These are phyloP conservation scores for Didymella exigua DNA, from an alignment of 2,329 filamentous ascomycete genomes.

Conservation along the genomic window DNA sequence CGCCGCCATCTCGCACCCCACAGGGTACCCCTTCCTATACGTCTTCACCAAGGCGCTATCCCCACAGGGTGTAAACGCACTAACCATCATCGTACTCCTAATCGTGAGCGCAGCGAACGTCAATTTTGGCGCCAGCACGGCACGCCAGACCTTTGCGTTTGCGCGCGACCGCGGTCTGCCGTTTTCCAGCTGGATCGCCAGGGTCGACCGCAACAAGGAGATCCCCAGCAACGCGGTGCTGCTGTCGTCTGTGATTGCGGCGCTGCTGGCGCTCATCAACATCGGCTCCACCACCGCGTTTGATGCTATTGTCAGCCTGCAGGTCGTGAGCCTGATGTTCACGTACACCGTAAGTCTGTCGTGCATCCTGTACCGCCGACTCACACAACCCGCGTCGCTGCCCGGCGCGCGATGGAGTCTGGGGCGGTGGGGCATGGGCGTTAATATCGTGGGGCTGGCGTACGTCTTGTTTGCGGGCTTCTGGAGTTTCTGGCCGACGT, in stretches of 20 bases:
- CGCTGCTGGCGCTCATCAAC: conserved; percentile 49
- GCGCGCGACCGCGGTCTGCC: conserved; percentile 25
- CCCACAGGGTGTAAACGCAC: conserved; percentile 24
- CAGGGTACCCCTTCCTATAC: conserved; percentile 47
- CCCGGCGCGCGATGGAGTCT: conserved; percentile 45
- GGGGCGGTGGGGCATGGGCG: conserved; percentile 39
- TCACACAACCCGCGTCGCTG: conserved; percentile 14
- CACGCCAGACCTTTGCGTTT: conserved; percentile 36
- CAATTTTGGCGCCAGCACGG: conserved; percentile 29
- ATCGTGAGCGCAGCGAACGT: conserved; percentile 31
- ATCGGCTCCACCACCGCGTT: conserved; percentile 49
- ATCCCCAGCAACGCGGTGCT: conserved; percentile 43
- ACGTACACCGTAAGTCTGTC: conserved; percentile 32
- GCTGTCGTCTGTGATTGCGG: conserved; percentile 28
- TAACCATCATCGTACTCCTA: conserved; percentile 31
- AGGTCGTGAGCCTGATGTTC: conserved; percentile 31
- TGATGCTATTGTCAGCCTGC: conserved; percentile 46
- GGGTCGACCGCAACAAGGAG: conserved; percentile 27
- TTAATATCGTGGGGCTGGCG: conserved; percentile 43
- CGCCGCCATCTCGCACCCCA: conserved; percentile 33
- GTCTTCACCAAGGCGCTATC: conserved; percentile 38
- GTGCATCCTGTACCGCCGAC: conserved; percentile 32
- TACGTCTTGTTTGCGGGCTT: conserved; percentile 46
- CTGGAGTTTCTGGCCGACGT: conserved; percentile 48
- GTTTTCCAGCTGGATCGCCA: conserved; percentile 25